These are phyloP conservation scores for Paulownia fortunei DNA, from an alignment of 257 asterid genomes.

Conservation along the genomic window DNA sequence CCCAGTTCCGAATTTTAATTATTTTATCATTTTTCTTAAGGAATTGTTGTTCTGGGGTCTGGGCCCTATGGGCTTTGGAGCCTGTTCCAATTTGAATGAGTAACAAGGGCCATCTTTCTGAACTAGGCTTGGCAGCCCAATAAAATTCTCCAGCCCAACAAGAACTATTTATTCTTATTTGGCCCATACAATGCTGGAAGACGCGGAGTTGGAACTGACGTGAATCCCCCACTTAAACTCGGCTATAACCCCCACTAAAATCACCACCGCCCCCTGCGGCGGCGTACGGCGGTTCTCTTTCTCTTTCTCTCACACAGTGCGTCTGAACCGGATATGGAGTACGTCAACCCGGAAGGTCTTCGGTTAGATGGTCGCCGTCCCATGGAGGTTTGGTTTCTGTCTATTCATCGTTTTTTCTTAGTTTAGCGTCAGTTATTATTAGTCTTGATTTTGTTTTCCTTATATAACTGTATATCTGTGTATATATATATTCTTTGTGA, in stretches of 20 bases:
- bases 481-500: background rate
- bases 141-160: background rate
- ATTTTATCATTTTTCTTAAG: background rate
- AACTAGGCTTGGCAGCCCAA: background rate
- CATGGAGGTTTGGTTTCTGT: conserved; percentile 60
- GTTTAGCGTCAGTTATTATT: background rate
- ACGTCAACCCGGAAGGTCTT: conserved; percentile 95
- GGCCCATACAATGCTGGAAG: background rate
- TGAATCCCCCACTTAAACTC: background rate
- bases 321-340: conserved; percentile 61
- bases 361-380: conserved; percentile 98
- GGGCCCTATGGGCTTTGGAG: background rate
- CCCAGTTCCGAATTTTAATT: no score
- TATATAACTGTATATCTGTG: background rate
- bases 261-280: conserved; percentile 37
- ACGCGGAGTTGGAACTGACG: background rate
- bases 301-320: conserved; percentile 4
- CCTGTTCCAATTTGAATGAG: background rate
- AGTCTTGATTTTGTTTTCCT: background rate
- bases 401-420: background rate
- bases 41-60: background rate
- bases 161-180: background rate
- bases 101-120: no score
- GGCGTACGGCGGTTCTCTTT: conserved; percentile 39
- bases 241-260: background rate